phyloP scores from a whole-genome alignment of 2,329 filamentous ascomycete genomes.

The Metarhizium guizhouense region DNA sequence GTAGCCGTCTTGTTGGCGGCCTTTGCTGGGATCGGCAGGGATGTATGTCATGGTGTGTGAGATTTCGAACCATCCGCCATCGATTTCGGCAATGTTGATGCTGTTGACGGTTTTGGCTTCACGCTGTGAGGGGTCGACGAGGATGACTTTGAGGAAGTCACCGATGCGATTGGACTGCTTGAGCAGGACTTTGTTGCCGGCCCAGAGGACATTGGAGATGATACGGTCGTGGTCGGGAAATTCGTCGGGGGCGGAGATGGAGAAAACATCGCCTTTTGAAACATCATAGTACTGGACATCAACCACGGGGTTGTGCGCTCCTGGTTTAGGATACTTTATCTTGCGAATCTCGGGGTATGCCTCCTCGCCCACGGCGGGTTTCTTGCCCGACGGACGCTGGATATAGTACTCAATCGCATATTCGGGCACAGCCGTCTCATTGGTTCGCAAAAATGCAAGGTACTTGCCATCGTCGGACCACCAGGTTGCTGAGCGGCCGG shows the following conservation, averaged over 20 bases:
- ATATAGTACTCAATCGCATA: conserved; percentile 93
- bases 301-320: conserved; percentile 85
- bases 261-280: conserved; percentile 65
- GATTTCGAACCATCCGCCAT: conserved; percentile 96
- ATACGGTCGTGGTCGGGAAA: conserved; percentile 77
- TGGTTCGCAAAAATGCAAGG: conserved; percentile 84
- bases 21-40: conserved; percentile 70
- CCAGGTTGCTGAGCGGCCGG: conserved; percentile 78
- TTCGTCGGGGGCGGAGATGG: conserved; percentile 65
- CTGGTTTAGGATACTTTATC: conserved; percentile 97
- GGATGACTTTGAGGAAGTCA: conserved; percentile 76
- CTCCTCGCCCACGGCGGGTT: conserved; percentile 61
- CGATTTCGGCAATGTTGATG: conserved; percentile 71
- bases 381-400: conserved; percentile 68
- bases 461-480: conserved; percentile 88
- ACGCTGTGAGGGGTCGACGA: conserved; percentile 69
- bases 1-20: conserved; percentile 77
- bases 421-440: conserved; percentile 84
- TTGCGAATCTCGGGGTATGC: conserved; percentile 81
- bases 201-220: conserved; percentile 91
- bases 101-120: conserved; percentile 71
- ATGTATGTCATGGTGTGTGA: conserved; percentile 79
- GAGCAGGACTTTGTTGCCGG: conserved; percentile 73
- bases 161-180: conserved; percentile 93
- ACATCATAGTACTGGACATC: conserved; percentile 85